A percentile compares a stretch with the other conserved stretches of the same genome.
Evolutionary conservation across 441 rosid genomes (phyloP).

Genomic region (Omphalea diandra): DNA sequence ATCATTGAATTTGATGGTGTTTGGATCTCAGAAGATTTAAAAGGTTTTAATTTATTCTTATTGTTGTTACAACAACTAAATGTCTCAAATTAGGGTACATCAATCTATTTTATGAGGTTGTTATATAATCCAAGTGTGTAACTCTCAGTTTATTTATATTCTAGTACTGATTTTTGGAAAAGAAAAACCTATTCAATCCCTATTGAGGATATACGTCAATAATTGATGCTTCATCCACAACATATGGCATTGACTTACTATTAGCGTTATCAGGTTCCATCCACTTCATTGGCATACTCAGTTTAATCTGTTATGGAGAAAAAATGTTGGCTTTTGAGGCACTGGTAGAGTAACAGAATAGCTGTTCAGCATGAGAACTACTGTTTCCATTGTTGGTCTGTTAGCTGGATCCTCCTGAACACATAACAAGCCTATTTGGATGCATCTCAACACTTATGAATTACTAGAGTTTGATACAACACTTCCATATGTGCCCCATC

Average conservation of each 20-base stretch:
- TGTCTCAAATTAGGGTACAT: too few species aligned
- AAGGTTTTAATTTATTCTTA: too few species aligned
- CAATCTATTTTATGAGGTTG: too few species aligned
- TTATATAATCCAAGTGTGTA: too few species aligned
- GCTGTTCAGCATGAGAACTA: slow-evolving; percentile 32
- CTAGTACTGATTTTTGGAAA: too few species aligned
- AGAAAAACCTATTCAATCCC: background rate
- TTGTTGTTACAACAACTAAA: too few species aligned
- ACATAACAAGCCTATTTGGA: slow-evolving; percentile 44
- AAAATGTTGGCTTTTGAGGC: slow-evolving; percentile 35
- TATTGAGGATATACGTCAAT: slow-evolving; percentile 41
- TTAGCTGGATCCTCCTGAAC: slow-evolving; percentile 45
- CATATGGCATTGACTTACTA: slow-evolving; percentile 28
- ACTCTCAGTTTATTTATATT: too few species aligned
- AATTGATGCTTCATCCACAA: slow-evolving; percentile 37
- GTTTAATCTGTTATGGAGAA: slow-evolving; percentile 2
- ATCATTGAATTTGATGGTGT: too few species aligned
- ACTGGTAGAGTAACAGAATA: slow-evolving; percentile 18
- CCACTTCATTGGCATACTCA: slow-evolving; percentile 11
- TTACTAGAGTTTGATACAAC: slow-evolving; percentile 27
- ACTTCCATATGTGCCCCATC: slow-evolving; percentile 31
- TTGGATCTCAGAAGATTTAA: too few species aligned
- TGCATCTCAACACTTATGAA: slow-evolving; percentile 35
- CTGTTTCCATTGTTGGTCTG: slow-evolving; percentile 42
- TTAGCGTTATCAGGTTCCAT: slow-evolving; percentile 30